Evolutionary conservation across 768 basidiomycete species (phyloP), one percentile per base, ranked within the genome.

Genomic region (Gymnopilus junonius): DNA sequence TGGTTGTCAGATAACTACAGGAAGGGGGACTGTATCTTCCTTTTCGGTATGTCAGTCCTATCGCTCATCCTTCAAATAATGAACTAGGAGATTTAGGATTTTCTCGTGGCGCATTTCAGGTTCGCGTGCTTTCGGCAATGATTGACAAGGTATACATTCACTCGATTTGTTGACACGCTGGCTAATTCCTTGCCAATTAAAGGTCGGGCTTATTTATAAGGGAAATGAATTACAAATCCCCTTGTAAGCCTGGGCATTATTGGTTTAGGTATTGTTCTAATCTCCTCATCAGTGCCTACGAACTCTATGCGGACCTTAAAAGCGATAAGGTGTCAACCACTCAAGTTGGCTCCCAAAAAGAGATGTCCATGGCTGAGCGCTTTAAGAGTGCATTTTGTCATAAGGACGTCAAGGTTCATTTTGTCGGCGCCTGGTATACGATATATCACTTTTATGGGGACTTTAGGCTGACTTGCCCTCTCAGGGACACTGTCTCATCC

Each of bases 31-130:
- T 67, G 65, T 29, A 76, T 83, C n/a, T 82, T 71, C 64, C 59
- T 83, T 2, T 81, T 83, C 45, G 81, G 80, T 77, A 46, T 37
- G 69, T 50, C 23, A 11, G 5, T 14, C 21, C 23, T 5, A n/a
- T 27, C 8, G 10, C 1, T 12, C n/a, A 43, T 14, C 55, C 34
- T 12, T 15, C n/a, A n/a, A n/a, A n/a, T n/a, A n/a, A 27, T 21
- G 25, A 10, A 46, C 6, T 15, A 50, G n/a, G n/a, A 29, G 11
- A 15, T 1, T 14, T 1, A 83, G 82, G 83, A 0, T 84, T 80
- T 66, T 82, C 82, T 4, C 80, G 82, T n/a, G 82, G 82, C 3
- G 82, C 80, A 25, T 82, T 81, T 63, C 82, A 83, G 63, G 79
- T 78, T 11, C 74, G 83, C 31, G 77, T 71, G 1, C 59, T 83